Percentiles rank a stretch among this genome's conserved stretches.
Evolutionary conservation across 768 basidiomycete genomes (phyloP).

Genomic region (Infundibulicybe gibba): DNA sequence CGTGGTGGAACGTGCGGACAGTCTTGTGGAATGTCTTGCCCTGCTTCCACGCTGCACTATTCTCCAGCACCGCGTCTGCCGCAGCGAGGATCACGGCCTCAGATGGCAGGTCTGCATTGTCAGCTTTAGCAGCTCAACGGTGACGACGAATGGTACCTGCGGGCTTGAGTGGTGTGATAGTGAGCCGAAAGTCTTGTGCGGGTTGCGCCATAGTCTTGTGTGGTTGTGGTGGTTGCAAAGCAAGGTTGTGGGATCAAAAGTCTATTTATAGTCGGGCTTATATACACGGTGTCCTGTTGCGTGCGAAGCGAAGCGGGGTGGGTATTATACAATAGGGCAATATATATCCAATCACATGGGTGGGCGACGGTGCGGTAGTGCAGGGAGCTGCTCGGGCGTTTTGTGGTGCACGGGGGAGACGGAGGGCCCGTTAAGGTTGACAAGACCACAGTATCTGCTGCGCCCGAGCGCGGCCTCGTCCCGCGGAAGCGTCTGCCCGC

Average conservation of each 20-base stretch:
- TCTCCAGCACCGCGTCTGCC: constrained; percentile 52
- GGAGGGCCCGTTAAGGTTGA: constrained; percentile 49
- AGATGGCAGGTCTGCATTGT: constrained; percentile 50
- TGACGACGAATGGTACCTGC: constrained; percentile 14
- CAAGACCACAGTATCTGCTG: constrained; percentile 80
- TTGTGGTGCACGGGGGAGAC: constrained; percentile 1
- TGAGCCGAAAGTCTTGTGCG: constrained; percentile 8
- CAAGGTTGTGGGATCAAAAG: background rate
- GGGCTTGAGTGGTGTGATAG: constrained; percentile 20
- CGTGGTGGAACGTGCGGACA: constrained; percentile 52
- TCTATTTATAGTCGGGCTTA: too few relatives aligned
- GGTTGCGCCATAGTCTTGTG: background rate
- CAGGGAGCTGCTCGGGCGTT: too few relatives aligned
- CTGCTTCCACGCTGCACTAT: constrained; percentile 57
- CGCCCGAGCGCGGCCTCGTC: constrained; percentile 72
- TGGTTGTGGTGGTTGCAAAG: background rate
- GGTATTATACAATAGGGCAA: too few relatives aligned
- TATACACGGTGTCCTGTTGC: too few relatives aligned
- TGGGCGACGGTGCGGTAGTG: too few relatives aligned
- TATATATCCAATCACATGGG: too few relatives aligned
- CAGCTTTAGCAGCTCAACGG: constrained; percentile 1
- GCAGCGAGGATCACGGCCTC: constrained; percentile 55
- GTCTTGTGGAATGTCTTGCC: constrained; percentile 59
- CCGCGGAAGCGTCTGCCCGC: constrained; percentile 84
- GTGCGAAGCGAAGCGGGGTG: too few relatives aligned